phyloP scores from a whole-genome alignment of 225 moss, liverwort and hornwort species.

The Antitrichia curtipendula region DNA sequence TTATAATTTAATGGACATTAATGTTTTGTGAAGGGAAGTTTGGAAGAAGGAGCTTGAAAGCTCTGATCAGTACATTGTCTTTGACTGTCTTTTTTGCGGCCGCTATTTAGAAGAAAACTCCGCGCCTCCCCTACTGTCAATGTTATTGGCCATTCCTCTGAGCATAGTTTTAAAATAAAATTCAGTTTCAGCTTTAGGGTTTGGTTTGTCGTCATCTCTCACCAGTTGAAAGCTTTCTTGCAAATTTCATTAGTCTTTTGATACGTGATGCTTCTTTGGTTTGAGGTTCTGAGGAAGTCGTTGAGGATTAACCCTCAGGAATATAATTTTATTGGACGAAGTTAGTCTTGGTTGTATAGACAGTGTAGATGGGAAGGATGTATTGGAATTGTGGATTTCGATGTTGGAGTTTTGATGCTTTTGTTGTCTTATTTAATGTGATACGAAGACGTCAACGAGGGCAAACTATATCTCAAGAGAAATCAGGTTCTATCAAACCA shows the following conservation, averaged over 20 bases:
- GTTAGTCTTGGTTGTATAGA: not conserved
- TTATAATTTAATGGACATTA: no score
- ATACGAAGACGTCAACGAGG: slow-evolving; percentile 4
- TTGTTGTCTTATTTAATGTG: not conserved
- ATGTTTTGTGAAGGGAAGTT: not conserved
- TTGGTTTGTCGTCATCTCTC: not conserved
- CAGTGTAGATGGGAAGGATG: not conserved
- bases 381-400: not conserved
- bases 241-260: not conserved
- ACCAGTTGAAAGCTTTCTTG: not conserved
- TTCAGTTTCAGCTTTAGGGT: not conserved
- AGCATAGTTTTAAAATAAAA: not conserved
- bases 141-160: not conserved
- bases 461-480: not conserved
- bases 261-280: not conserved
- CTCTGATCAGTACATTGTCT: not conserved
- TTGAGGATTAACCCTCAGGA: not conserved
- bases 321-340: not conserved
- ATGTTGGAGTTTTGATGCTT: not conserved
- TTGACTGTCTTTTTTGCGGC: not conserved
- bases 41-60: not conserved
- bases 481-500: slow-evolving; percentile 46
- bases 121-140: not conserved
- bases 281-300: not conserved
- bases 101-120: not conserved